These are phyloP conservation scores for Cucumis melo DNA, from an alignment of 306 rosid genomes.

Conservation along the genomic window DNA sequence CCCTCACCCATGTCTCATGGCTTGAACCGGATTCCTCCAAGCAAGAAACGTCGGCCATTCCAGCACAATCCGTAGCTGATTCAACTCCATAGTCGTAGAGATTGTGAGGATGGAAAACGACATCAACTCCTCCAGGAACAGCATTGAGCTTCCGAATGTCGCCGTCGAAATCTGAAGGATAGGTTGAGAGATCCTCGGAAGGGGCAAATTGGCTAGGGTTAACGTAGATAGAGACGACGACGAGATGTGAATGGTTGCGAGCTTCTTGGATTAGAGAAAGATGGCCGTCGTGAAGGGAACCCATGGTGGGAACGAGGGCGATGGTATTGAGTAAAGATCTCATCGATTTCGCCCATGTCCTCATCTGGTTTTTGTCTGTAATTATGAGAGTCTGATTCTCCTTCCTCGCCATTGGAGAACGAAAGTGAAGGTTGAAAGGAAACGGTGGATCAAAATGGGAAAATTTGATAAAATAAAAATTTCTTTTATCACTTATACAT, in stretches of 20 bases:
- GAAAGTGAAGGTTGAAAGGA: not conserved
- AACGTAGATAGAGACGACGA: slow-evolving; percentile 69
- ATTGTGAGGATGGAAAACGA: slow-evolving; percentile 51
- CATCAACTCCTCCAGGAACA: slow-evolving; percentile 59
- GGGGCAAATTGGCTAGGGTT: slow-evolving; percentile 89
- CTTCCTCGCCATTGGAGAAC: slow-evolving; percentile 28
- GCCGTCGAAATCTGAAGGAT: slow-evolving; percentile 74
- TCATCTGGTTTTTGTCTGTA: slow-evolving; percentile 40
- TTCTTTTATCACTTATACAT: too few species aligned
- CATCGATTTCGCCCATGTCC: slow-evolving; percentile 71
- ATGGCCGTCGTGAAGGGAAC: slow-evolving; percentile 72
- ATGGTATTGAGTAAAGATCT: slow-evolving; percentile 53
- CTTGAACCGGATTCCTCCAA: slow-evolving; percentile 44
- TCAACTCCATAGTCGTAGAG: slow-evolving; percentile 42
- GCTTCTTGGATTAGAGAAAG: slow-evolving; percentile 55
- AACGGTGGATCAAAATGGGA: not conserved
- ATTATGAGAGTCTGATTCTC: slow-evolving; percentile 32
- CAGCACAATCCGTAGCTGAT: not conserved
- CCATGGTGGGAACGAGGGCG: slow-evolving; percentile 82
- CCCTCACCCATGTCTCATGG: slow-evolving; percentile 82
- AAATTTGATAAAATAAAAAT: too few species aligned
- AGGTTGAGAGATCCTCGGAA: slow-evolving; percentile 65
- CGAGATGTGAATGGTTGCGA: slow-evolving; percentile 26
- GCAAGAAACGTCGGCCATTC: slow-evolving; percentile 31
- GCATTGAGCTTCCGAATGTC: slow-evolving; percentile 46